Conservation (phyloP, 768 basidiomycete genomes). For the Collybia mongolica region DNA sequence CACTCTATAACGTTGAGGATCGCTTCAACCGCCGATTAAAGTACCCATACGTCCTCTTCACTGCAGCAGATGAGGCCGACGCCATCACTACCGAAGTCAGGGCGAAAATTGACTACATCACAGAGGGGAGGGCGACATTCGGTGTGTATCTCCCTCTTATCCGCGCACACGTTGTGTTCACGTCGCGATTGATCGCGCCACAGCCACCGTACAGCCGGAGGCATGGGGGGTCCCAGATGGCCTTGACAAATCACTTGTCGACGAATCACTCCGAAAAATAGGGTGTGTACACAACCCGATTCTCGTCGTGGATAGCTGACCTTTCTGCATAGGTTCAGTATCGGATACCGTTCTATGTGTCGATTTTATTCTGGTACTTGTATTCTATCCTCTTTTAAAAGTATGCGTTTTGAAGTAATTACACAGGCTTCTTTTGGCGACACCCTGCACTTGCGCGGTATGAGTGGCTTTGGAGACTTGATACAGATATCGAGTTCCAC, state of each 20-base stretch:
- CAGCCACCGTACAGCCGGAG: constrained; percentile 18
- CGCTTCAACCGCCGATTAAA: constrained; percentile 28
- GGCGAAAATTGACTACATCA: constrained; percentile 22
- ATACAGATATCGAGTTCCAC: constrained; percentile 30
- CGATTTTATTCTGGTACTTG: constrained; percentile 26
- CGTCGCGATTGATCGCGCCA: constrained; percentile 1
- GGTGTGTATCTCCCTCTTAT: constrained; percentile 12
- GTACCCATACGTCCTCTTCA: constrained; percentile 28
- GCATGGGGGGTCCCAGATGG: constrained; percentile 23
- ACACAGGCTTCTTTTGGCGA: constrained; percentile 26
- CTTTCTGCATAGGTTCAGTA: constrained; percentile 16
- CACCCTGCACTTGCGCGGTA: constrained; percentile 23
- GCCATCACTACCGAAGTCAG: constrained; percentile 20
- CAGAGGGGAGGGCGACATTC: constrained; percentile 24
- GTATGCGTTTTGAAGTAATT: background rate
- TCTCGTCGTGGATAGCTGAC: background rate
- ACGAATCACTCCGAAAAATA: constrained; percentile 20
- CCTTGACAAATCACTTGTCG: constrained; percentile 18
- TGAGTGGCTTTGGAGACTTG: constrained; percentile 29
- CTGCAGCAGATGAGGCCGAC: constrained; percentile 19
- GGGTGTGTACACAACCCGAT: constrained; percentile 13
- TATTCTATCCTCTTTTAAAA: background rate
- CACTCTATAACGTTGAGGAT: constrained; percentile 26
- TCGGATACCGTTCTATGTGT: constrained; percentile 29
- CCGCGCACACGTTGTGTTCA: background rate